Evolutionary conservation across 2,329 filamentous ascomycete species (phyloP), one percentile per base, ranked within the genome.

Genomic region (Aspergillus viridinutans): DNA sequence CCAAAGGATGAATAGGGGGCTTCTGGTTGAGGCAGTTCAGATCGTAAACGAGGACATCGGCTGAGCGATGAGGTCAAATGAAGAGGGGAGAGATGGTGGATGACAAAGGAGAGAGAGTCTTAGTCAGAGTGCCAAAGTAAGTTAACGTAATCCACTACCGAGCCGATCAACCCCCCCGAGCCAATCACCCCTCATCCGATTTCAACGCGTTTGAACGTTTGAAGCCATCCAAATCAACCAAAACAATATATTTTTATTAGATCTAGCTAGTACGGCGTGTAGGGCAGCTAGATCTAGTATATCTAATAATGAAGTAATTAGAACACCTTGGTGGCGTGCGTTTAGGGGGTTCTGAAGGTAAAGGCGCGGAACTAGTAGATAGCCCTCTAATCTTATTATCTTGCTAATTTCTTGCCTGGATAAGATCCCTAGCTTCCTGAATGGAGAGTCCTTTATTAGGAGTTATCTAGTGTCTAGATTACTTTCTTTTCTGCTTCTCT

Each of bases 401-500:
- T 40, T 40, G 14, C 52, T 54, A 14, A 28, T 49, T 49, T 49
- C 52, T 49, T 9, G 17, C n/a, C 26, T n/a, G 6, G 23, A 49
- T 54, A 21, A 23, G 21, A 40, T 49, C 45, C 29, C 17, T 49
- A 14, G 52, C 52, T n/a, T 54, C 45, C 26, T 54, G 45, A 26
- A 54, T 40, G 29, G 25, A 42, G 25, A 54, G 29, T 25, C 52
- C 52, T 49, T 54, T n/a, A 38, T 35, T 54, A 49, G 52, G 52
- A 23, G 43, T 38, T n/a, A 54, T 54, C 26, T 54, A 17, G 52
- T 25, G 43, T 23, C 38, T 54, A 28, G 52, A 54, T 38, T 12
- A 43, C n/a, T 9, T 49, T 26, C 25, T 54, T 54, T 54, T 49
- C n/a, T 54, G 45, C 52, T 25, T 23, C 32, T 43, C 35, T 40